Evolutionary conservation across 345 rosid genomes (phyloP).

Genomic region (Turnera subulata): DNA sequence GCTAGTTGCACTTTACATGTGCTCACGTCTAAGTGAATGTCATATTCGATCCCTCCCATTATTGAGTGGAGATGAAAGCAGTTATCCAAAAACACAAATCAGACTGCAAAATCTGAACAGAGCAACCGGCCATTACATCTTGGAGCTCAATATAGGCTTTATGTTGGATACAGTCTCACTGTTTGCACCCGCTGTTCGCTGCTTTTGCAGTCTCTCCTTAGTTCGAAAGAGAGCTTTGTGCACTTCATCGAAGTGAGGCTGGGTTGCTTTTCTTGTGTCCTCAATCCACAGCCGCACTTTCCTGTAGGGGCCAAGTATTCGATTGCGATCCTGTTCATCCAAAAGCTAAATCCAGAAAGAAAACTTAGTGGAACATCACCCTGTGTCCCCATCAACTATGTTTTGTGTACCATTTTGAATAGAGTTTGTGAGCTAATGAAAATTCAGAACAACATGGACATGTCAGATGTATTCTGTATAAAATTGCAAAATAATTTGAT

Average conservation of each 20-base stretch:
- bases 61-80: too few relatives aligned
- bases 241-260: slow-evolving; percentile 71
- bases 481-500: too few relatives aligned
- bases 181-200: slow-evolving; percentile 9
- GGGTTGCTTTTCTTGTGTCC: slow-evolving; percentile 51
- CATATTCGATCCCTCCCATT: too few relatives aligned
- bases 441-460: too few relatives aligned
- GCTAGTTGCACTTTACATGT: too few relatives aligned
- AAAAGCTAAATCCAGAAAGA: slow-evolving; percentile 35
- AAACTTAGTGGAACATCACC: too few relatives aligned
- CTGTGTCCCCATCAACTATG: too few relatives aligned
- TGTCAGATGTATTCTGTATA: too few relatives aligned
- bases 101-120: background rate
- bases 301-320: slow-evolving; percentile 53
- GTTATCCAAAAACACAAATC: too few relatives aligned
- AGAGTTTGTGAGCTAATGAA: too few relatives aligned
- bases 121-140: background rate
- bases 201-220: slow-evolving; percentile 35
- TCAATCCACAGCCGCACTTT: slow-evolving; percentile 77
- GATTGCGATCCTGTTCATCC: slow-evolving; percentile 52
- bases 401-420: too few relatives aligned
- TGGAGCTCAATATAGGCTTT: slow-evolving; percentile 12
- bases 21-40: too few relatives aligned
- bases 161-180: slow-evolving; percentile 22
- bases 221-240: slow-evolving; percentile 41